Conservation (phyloP, 768 basidiomycete species). For the Boletus tomentosulus region DNA sequence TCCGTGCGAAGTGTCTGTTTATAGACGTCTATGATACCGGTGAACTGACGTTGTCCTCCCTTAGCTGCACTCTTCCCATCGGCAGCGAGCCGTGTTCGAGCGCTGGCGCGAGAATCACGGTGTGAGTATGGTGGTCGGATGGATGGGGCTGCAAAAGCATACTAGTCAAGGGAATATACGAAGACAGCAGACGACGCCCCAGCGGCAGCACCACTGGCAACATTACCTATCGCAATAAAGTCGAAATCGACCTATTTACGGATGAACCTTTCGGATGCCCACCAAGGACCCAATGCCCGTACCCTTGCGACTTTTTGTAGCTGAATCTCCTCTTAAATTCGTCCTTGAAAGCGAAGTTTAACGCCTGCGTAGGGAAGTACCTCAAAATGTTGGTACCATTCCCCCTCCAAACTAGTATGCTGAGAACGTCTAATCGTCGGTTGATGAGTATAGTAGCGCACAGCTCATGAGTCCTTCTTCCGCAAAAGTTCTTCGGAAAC, state of each 20-base stretch:
- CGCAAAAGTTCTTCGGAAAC: slow-evolving; percentile 32
- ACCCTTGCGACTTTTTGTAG: slow-evolving; percentile 35
- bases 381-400: slow-evolving; percentile 42
- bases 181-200: slow-evolving; percentile 41
- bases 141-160: not conserved
- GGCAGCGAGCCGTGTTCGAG: slow-evolving; percentile 40
- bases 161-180: slow-evolving; percentile 47
- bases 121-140: not conserved
- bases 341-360: slow-evolving; percentile 49
- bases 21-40: slow-evolving; percentile 39
- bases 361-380: slow-evolving; percentile 45
- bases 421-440: slow-evolving; percentile 2
- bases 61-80: slow-evolving; percentile 35
- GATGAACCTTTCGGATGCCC: not conserved
- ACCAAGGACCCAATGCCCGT: slow-evolving; percentile 35
- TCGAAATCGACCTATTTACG: not conserved
- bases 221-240: slow-evolving; percentile 29
- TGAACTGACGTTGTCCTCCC: slow-evolving; percentile 40
- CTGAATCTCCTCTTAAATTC: slow-evolving; percentile 37
- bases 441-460: slow-evolving; percentile 18
- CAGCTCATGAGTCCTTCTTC: slow-evolving; percentile 36
- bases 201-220: slow-evolving; percentile 41
- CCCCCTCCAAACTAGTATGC: slow-evolving; percentile 38
- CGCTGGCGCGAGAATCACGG: slow-evolving; percentile 22
- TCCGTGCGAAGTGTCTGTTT: slow-evolving; percentile 39